phyloP scores from a whole-genome alignment of 768 basidiomycete species.

The Hypholoma sublateritium region DNA sequence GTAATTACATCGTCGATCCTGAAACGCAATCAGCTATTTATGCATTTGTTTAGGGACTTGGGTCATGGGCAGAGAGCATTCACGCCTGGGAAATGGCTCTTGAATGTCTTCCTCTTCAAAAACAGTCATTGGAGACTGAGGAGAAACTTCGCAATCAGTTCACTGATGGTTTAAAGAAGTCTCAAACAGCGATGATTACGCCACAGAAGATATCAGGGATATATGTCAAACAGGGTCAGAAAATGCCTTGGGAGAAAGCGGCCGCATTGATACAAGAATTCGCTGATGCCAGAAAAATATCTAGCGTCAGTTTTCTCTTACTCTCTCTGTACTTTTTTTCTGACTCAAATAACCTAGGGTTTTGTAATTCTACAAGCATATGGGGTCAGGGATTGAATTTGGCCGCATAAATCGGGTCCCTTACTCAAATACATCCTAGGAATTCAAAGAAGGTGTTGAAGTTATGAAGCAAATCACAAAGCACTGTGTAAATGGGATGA shows the following conservation, averaged over 20 bases:
- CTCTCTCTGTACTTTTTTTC: not conserved
- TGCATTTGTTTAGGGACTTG: slow-evolving; percentile 19
- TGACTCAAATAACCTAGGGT: slow-evolving; percentile 18
- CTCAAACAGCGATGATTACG: slow-evolving; percentile 11
- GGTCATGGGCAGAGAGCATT: slow-evolving; percentile 16
- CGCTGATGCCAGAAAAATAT: slow-evolving; percentile 13
- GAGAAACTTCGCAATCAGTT: slow-evolving; percentile 36
- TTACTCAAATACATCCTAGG: slow-evolving; percentile 15
- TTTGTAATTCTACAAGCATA: slow-evolving; percentile 34
- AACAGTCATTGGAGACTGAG: slow-evolving; percentile 27
- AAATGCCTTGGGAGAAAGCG: slow-evolving; percentile 30
- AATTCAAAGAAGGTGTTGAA: slow-evolving; percentile 28
- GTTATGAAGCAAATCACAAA: slow-evolving; percentile 21
- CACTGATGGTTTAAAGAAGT: slow-evolving; percentile 24
- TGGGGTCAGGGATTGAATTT: slow-evolving; percentile 16
- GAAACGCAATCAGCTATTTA: not conserved
- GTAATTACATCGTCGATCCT: slow-evolving; percentile 18
- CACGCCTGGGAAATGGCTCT: slow-evolving; percentile 33
- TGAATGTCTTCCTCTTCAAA: slow-evolving; percentile 24
- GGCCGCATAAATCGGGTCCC: too few species aligned
- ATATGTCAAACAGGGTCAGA: not conserved
- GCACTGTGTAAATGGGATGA: slow-evolving; percentile 6
- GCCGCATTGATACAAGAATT: slow-evolving; percentile 19
- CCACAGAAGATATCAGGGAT: not conserved
- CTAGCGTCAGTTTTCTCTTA: slow-evolving; percentile 17